Base-by-base conservation (phyloP, 2,329 filamentous ascomycete genomes). In the Drechmeria coniospora region DNA sequence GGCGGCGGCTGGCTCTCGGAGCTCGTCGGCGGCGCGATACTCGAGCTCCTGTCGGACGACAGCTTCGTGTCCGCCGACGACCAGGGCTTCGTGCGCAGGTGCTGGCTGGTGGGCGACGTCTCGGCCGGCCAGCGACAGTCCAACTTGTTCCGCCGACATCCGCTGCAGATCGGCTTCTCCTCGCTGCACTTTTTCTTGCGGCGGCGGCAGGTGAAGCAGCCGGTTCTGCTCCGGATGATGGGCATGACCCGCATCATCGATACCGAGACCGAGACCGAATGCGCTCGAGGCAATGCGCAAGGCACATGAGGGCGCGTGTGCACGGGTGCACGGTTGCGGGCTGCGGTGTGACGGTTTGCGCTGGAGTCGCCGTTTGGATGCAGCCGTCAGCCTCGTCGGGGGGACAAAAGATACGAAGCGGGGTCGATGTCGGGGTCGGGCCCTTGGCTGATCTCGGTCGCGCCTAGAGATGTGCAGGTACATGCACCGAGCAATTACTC, bases 141-240 rank as follows among this genome's bases (percentile, higher is more conserved):
- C 15, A 69, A 49, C 32, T 62, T 62, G 26, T 68, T 52, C 22
- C 63, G 54, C 41, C 59, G 59, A 46, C 65, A 69, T 39, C 67
- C 64, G 27, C 51, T 58, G 41, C 65, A 69, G 12, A 58, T 44
- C 6, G 65, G 64, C 32, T 60, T 55, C 35, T 58, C 54, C 46
- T 68, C 63, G 37, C 67, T 61, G 42, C 64, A 69, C 36, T 63
- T 57, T 36, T 66, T 65, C 46, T 68, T 68, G 33, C 62, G 54
- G 21, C 61, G 59, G 35, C 60, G 56, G 45, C 59, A 64, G 16
- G 57, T 63, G 43, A 63, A 48, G 46, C 59, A 63, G 32, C 57
- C 57, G 11, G 55, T 52, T 37, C 53, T 40, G 35, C 42, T 47
- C 33, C 50, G 41, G 30, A 53, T 50, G 33, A 53, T 50, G 33